Base-by-base conservation (phyloP, 2,329 filamentous ascomycete genomes). In the Fusarium sp. region DNA sequence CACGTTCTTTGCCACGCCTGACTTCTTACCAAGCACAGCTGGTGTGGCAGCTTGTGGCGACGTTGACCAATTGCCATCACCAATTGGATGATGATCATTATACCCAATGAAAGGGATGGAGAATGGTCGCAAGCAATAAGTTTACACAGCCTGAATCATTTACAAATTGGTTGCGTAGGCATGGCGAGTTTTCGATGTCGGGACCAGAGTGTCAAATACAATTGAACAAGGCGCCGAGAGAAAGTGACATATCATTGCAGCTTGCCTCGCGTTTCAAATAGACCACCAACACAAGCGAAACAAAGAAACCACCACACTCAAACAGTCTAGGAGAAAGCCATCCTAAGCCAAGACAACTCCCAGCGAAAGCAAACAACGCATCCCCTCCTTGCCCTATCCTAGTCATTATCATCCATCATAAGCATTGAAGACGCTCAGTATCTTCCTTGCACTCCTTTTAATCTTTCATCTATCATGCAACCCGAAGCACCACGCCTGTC, bases 241-340 rank as follows among this genome's bases (percentile, higher is more conserved):
- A 65, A 12, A 59, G 52, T 52, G 33, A 43, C 23, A 40, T 37
- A 52, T 56, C 28, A 49, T 33, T 28, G 6, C 47, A 49, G 30
- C 25, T 33, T 42, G 16, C 38, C 32, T 46, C 46, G 18, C 50
- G 52, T 71, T 71, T 71, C 61, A 56, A 47, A 60, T 50, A 70
- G 15, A 61, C 25, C 18, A 67, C 28, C 38, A 44, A 43, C 32
- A 38, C 37, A 46, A 28, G 30, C 46, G 47, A 56, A 53, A 49
- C 25, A 67, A 62, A 33, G 30, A 32, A 61, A 38, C 33, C 10
- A 44, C 44, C 19, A 25, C 30, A 23, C 67, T 61, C 61, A 43
- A 28, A 49, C 68, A 71, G 42, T 67, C 42, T 67, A 37, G 50
- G 40, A 59, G 37, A 42, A 53, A 33, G 23, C 32, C 43, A 50